Evolutionary conservation across 306 rosid species (phyloP).

Genomic region (Dalbergia cochinchinensis): DNA sequence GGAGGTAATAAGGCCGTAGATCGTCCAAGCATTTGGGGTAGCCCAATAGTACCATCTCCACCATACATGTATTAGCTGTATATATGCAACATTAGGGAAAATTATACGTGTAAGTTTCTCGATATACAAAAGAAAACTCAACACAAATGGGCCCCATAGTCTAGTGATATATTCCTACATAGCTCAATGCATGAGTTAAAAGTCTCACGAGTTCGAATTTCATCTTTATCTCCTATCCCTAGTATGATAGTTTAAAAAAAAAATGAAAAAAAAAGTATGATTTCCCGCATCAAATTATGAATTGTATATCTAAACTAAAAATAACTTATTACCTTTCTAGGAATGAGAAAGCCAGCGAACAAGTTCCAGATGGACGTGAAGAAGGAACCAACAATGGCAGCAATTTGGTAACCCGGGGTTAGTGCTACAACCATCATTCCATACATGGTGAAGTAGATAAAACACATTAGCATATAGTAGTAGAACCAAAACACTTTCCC

Average conservation of each 20-base stretch:
- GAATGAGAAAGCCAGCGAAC: slow-evolving; percentile 57
- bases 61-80: slow-evolving; percentile 75
- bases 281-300: neutral
- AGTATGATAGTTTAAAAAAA: too few relatives aligned
- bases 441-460: slow-evolving; percentile 72
- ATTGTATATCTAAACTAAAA: neutral
- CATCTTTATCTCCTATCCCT: too few relatives aligned
- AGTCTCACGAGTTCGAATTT: too few relatives aligned
- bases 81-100: neutral
- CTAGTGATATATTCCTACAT: too few relatives aligned
- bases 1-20: slow-evolving; percentile 51
- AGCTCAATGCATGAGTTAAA: too few relatives aligned
- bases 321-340: slow-evolving; percentile 64
- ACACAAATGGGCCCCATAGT: too few relatives aligned
- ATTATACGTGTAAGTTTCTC: neutral
- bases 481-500: slow-evolving; percentile 69
- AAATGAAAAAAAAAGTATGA: neutral
- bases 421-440: slow-evolving; percentile 87
- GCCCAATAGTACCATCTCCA: slow-evolving; percentile 80
- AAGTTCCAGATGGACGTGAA: slow-evolving; percentile 77
- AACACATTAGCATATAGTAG: slow-evolving; percentile 70
- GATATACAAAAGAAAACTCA: too few relatives aligned
- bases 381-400: slow-evolving; percentile 68
- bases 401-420: slow-evolving; percentile 71
- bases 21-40: slow-evolving; percentile 52